These are phyloP conservation scores for Oxyria digyna DNA, from an alignment of 148 eudicot species.

Conservation along the genomic window DNA sequence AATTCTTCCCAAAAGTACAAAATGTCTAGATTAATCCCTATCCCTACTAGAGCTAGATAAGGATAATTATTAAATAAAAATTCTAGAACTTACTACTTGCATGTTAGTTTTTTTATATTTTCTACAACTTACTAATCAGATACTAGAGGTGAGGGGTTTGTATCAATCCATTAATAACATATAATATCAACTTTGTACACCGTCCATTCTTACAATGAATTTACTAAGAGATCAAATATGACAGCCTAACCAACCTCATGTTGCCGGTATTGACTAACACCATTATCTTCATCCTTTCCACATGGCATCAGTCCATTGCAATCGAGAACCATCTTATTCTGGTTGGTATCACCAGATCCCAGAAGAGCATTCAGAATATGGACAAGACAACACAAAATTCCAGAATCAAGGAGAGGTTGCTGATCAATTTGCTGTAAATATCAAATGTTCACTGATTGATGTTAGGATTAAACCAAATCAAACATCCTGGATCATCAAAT, in stretches of 20 bases:
- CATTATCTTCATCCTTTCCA: conserved; percentile 21
- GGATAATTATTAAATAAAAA: too few relatives aligned
- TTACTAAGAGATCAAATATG: neutral
- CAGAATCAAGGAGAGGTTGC: conserved; percentile 97
- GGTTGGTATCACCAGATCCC: conserved; percentile 29
- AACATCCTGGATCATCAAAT: neutral
- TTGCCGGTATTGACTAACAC: conserved; percentile 29
- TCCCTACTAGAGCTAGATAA: too few relatives aligned
- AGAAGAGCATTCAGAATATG: conserved; percentile 78
- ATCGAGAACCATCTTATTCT: conserved; percentile 20
- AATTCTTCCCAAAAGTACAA: too few relatives aligned
- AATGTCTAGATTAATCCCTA: too few relatives aligned
- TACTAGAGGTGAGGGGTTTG: too few relatives aligned
- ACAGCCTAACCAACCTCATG: conserved; percentile 55
- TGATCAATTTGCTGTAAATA: conserved; percentile 72
- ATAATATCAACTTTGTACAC: neutral
- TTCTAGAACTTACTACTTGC: too few relatives aligned
- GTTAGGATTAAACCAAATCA: neutral
- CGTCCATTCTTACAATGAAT: neutral
- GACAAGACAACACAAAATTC: conserved; percentile 87
- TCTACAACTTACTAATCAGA: too few relatives aligned
- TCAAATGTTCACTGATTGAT: conserved; percentile 2
- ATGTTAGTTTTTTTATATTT: too few relatives aligned
- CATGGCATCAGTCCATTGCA: conserved; percentile 13
- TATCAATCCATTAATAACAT: neutral